phyloP scores from a whole-genome alignment of 2,329 filamentous ascomycete species.

The Phialemoniopsis sp. region DNA sequence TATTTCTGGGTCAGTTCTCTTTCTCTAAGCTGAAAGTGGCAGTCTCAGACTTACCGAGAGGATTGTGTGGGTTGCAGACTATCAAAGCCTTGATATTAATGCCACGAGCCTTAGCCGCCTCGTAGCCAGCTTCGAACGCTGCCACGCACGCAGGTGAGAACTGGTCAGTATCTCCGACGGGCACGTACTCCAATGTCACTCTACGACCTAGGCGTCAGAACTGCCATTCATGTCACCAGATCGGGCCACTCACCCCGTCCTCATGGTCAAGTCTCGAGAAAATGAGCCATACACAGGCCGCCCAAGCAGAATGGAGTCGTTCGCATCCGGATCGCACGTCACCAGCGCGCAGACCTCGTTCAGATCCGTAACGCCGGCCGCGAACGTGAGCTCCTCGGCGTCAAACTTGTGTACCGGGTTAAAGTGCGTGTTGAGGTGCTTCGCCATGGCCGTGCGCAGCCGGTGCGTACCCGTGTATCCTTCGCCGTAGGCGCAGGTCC shows the following conservation, averaged over 20 bases:
- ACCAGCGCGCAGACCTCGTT: conserved; percentile 15
- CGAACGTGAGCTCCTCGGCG: conserved; percentile 16
- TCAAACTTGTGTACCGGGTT: conserved; percentile 9
- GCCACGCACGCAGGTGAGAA: too few relatives aligned
- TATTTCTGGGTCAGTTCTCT: too few relatives aligned
- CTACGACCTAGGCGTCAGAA: too few relatives aligned
- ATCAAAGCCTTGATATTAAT: too few relatives aligned
- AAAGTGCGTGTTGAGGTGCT: conserved; percentile 15
- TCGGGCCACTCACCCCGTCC: conserved; percentile 18
- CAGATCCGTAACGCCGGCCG: conserved; percentile 14
- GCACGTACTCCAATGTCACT: too few relatives aligned
- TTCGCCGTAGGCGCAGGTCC: conserved; percentile 13
- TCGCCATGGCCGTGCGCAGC: conserved; percentile 14
- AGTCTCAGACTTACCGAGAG: too few relatives aligned
- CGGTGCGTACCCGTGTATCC: conserved; percentile 14
- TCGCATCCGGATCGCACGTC: conserved; percentile 11
- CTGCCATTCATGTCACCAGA: too few relatives aligned
- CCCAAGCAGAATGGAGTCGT: conserved; percentile 12
- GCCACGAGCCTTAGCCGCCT: too few relatives aligned
- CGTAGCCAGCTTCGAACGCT: too few relatives aligned
- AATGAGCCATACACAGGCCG: conserved; percentile 14
- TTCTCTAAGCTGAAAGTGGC: too few relatives aligned
- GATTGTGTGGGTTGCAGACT: too few relatives aligned
- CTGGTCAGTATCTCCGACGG: too few relatives aligned
- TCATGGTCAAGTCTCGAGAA: conserved; percentile 10